Conservation (phyloP, 2,329 filamentous ascomycete genomes). For the Ampelomyces quisqualis region DNA sequence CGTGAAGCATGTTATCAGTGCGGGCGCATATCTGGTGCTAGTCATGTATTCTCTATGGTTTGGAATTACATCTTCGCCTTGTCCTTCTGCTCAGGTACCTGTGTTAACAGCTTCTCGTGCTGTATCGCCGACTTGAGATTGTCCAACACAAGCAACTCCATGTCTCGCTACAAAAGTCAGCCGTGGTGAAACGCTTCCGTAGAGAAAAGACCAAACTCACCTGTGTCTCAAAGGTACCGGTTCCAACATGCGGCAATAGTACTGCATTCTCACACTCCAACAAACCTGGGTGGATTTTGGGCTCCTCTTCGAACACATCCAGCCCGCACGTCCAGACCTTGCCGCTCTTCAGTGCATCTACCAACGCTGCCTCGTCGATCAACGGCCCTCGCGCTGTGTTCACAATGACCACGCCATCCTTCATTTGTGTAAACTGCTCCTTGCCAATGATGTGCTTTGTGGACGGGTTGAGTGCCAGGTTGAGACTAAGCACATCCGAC, state of each 20-base stretch:
- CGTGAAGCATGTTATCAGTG: too few relatives aligned
- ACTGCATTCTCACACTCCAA: constrained; percentile 54
- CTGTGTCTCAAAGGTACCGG: constrained; percentile 61
- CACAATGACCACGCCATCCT: constrained; percentile 57
- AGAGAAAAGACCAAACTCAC: constrained; percentile 24
- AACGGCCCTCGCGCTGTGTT: constrained; percentile 61
- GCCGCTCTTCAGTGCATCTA: constrained; percentile 55
- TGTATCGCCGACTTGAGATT: constrained; percentile 60
- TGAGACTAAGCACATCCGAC: constrained; percentile 58
- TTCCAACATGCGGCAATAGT: constrained; percentile 62
- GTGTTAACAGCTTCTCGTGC: constrained; percentile 59
- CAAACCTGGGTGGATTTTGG: constrained; percentile 54
- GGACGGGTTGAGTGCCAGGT: constrained; percentile 53
- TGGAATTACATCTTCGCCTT: constrained; percentile 27
- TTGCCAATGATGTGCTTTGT: constrained; percentile 57
- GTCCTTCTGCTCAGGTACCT: constrained; percentile 60
- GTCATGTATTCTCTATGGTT: too few relatives aligned
- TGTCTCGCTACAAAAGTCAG: constrained; percentile 48
- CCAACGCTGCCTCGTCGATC: constrained; percentile 59
- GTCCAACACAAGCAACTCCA: constrained; percentile 61
- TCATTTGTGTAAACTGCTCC: constrained; percentile 55
- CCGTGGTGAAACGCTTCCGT: background rate
- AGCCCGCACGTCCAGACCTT: constrained; percentile 58
- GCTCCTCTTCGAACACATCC: constrained; percentile 61
- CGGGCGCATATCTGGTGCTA: too few relatives aligned